phyloP scores from a whole-genome alignment of 2,329 filamentous ascomycete genomes.

The Neobulgaria alba region DNA sequence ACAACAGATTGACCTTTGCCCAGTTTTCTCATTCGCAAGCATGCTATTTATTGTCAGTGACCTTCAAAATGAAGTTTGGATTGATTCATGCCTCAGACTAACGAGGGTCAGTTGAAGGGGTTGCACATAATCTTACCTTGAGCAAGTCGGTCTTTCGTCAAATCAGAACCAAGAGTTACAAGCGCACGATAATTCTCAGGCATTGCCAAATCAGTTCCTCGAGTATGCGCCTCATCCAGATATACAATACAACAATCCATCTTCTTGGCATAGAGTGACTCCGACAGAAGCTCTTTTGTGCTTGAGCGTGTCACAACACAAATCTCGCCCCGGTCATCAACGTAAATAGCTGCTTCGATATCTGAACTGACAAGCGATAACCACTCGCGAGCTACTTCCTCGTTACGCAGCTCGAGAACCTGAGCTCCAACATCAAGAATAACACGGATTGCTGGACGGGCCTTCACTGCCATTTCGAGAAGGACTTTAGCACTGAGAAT shows the following conservation, averaged over 20 bases:
- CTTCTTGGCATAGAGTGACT: slow-evolving; percentile 48
- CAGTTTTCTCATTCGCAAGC: slow-evolving; percentile 62
- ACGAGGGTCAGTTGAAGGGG: not conserved
- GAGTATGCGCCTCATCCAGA: slow-evolving; percentile 61
- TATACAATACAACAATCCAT: slow-evolving; percentile 55
- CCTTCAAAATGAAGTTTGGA: no score
- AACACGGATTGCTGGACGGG: slow-evolving; percentile 40
- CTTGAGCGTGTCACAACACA: slow-evolving; percentile 43
- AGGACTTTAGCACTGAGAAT: slow-evolving; percentile 34
- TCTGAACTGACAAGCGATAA: slow-evolving; percentile 28
- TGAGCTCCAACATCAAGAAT: slow-evolving; percentile 66
- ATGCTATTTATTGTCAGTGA: slow-evolving; percentile 37
- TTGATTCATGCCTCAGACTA: no score
- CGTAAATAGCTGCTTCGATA: slow-evolving; percentile 45
- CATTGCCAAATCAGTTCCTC: slow-evolving; percentile 60
- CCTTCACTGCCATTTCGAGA: slow-evolving; percentile 34
- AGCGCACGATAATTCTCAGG: slow-evolving; percentile 51
- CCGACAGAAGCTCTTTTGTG: slow-evolving; percentile 40
- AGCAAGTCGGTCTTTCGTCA: slow-evolving; percentile 61
- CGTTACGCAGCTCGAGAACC: slow-evolving; percentile 56
- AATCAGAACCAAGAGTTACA: slow-evolving; percentile 54
- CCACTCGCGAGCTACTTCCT: slow-evolving; percentile 45
- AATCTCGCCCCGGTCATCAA: slow-evolving; percentile 50
- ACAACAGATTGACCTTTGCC: slow-evolving; percentile 57
- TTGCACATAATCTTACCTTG: slow-evolving; percentile 43